Conservation (phyloP, 2,329 filamentous ascomycete genomes). For the Rugonectria rugulosa region DNA sequence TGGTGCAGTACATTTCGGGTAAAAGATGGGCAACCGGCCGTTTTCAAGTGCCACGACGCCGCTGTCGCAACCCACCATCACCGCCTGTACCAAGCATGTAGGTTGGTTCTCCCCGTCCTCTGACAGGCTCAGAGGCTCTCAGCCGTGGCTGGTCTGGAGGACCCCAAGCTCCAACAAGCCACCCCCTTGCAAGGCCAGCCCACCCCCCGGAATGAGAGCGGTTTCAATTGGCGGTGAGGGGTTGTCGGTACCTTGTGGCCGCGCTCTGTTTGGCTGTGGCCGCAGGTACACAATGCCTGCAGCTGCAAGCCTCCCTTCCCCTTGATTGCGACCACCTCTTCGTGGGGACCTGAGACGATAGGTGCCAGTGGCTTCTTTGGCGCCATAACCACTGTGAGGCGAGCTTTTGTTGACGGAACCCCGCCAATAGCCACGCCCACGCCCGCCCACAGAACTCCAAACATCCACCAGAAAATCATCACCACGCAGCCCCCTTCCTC, state of each 20-base stretch:
- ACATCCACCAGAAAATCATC: constrained; percentile 46
- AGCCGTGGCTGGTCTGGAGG: neutral
- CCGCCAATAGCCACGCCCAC: constrained; percentile 35
- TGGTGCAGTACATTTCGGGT: neutral
- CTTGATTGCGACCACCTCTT: constrained; percentile 7
- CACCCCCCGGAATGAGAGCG: constrained; percentile 27
- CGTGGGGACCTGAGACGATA: constrained; percentile 11
- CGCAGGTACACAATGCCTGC: constrained; percentile 15
- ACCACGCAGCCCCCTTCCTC: constrained; percentile 40
- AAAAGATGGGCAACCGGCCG: constrained; percentile 7
- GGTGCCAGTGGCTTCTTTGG: constrained; percentile 17
- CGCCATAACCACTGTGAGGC: constrained; percentile 10
- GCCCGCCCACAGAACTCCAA: constrained; percentile 40
- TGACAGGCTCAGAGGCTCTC: neutral
- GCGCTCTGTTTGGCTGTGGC: constrained; percentile 13
- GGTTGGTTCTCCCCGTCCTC: no score
- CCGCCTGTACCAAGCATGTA: no score
- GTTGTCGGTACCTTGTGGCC: constrained; percentile 23
- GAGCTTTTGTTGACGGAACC: constrained; percentile 32
- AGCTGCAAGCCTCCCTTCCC: neutral
- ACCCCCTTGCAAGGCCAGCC: constrained; percentile 35
- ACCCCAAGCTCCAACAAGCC: constrained; percentile 15
- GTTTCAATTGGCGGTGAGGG: constrained; percentile 42
- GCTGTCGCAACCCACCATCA: neutral
- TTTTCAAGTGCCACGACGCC: constrained; percentile 24